These are phyloP conservation scores for Globisporangium viniferum DNA, from an alignment of 352 stramenopile genomes.

Conservation along the genomic window DNA sequence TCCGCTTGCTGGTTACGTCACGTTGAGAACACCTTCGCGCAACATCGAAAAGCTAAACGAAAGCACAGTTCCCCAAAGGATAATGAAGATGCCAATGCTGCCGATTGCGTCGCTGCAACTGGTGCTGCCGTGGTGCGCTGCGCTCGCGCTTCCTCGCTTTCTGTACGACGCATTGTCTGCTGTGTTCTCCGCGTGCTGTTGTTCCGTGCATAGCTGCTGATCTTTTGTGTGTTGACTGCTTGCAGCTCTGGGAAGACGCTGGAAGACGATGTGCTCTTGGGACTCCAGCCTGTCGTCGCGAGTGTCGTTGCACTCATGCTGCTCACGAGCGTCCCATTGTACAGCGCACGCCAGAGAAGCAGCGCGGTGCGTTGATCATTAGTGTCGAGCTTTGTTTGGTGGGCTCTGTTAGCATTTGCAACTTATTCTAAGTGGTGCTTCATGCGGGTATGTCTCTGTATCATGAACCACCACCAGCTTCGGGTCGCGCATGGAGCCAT, in stretches of 20 bases:
- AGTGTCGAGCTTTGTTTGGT: not conserved
- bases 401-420: not conserved
- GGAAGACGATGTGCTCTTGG: conserved; percentile 43
- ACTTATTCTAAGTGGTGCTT: not conserved
- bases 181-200: not conserved
- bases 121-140: conserved; percentile 22
- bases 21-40: not conserved
- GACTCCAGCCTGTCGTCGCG: conserved; percentile 37
- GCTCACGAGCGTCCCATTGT: conserved; percentile 26
- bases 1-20: not conserved
- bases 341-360: conserved; percentile 2
- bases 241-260: conserved; percentile 31
- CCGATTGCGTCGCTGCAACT: conserved; percentile 20
- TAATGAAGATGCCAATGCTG: not conserved
- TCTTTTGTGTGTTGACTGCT: not conserved
- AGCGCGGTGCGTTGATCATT: not conserved
- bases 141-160: conserved; percentile 23
- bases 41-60: not conserved
- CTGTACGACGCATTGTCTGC: conserved; percentile 18
- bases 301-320: conserved; percentile 30
- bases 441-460: not conserved
- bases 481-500: conserved; percentile 22
- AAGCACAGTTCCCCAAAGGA: not conserved
- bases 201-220: not conserved
- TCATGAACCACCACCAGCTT: not conserved